Base-by-base conservation (phyloP, 2,329 filamentous ascomycete species). In the Xylariaceae sp. region DNA sequence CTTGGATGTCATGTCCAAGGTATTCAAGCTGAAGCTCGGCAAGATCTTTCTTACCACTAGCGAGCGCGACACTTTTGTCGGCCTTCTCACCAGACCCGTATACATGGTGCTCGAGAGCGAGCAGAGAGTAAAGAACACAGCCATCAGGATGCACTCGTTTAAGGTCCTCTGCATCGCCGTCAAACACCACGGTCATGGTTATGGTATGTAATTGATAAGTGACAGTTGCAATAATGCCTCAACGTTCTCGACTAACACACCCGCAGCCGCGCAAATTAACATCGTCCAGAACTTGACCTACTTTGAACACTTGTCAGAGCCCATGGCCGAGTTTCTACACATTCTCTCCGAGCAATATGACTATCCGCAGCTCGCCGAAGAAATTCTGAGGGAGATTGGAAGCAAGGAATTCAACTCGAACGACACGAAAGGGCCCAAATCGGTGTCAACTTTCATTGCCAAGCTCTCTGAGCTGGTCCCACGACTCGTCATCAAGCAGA, bases 341-440 rank as follows among this genome's bases (percentile, higher is more conserved):
- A 99, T 97, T 62, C 76, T 99, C 22, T 86, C 91, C 1, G 91
- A 97, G 66, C 92, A 96, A 73, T 99, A 97, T 72, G 94, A 99
- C 70, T 95, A 97, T 66, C 89, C 91, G 14, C 94, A 99, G 64
- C 78, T 99, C 9, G 87, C 90, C 5, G 94, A 96, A 66, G 94
- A 99, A 66, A 89, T 97, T 30, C 71, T 99, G 51, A 86, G 90
- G 62, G 94, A 99, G 66, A 81, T 99, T 58, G 95, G 91, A 67
- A 96, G 91, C 71, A 99, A 96, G 67, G 92, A 97, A 65, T 99
- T 97, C 74, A 96, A 95, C 69, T 92, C 87, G 54, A 99, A 95
- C 63, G 95, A 99, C 68, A 90, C 88, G 1, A 90, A 87, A 66
- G 94, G 94, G 0, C 94, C 95, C 11, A 99, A 97, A 69, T 97